Base-by-base conservation (phyloP, 2,329 filamentous ascomycete genomes). In the Cladosporium sp. region DNA sequence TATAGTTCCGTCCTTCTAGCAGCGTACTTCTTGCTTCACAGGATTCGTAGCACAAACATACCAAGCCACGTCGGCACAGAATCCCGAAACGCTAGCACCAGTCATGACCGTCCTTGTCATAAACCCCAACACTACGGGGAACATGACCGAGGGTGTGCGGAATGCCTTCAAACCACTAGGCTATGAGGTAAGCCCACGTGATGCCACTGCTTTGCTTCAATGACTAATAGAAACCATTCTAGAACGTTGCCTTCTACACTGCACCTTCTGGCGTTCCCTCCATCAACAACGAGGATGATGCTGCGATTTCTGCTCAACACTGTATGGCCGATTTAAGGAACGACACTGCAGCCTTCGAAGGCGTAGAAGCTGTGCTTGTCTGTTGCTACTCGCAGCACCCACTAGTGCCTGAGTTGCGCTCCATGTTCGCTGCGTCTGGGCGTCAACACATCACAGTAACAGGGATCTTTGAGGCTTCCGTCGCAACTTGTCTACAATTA, bases 371-470 rank as follows among this genome's bases (percentile, higher is more conserved):
- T n/a, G 86, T 95, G 61, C 80, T 97, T 0, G 82, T 97, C 2
- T 91, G 91, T 19, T 97, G 93, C 75, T 97, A 90, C 76, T 94
- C 89, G 59, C 84, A 88, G 1, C 91, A 97, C 68, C 85, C 88
- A 0, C 80, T 97, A 0, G 89, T 96, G 0, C 72, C 77, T 12
- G 62, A 68, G 1, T 66, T 71, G 53, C 73, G 71, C 10, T 47
- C 53, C n/a, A 56, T 60, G 8, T 37, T 66, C 13, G 44, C 47
- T 19, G 58, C 34, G 4, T 28, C 5, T 58, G 64, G 13, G 63
- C 62, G 9, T 13, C 36, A 12, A 8, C 71, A 70, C 58, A 82
- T 75, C 72, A 81, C 84, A 34, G 86, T 91, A 4, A 86, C 84
- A 0, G 92, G 93, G 5, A 96, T 97, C 57, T 94, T 97, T 67